phyloP scores from a whole-genome alignment of 2,329 filamentous ascomycete species.

The Laburnicola sp. region DNA sequence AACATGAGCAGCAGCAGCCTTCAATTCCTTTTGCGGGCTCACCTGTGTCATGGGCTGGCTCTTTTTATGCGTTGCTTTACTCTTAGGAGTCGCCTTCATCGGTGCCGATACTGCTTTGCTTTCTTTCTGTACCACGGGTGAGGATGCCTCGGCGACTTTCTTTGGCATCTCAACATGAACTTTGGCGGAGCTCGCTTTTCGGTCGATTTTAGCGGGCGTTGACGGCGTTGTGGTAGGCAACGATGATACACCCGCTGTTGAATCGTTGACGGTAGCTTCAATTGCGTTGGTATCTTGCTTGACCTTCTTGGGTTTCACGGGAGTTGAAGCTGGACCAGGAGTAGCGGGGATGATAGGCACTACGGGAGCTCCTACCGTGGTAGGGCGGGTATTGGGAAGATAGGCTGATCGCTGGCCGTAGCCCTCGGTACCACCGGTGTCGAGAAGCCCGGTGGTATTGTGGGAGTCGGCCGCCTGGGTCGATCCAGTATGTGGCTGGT shows the following conservation, averaged over 20 bases:
- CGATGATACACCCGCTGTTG: conserved; percentile 3
- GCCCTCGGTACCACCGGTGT: conserved; percentile 32
- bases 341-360: conserved; percentile 48
- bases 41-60: conserved; percentile 11
- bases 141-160: conserved; percentile 15
- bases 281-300: conserved; percentile 20
- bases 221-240: conserved; percentile 13
- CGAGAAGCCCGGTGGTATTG: conserved; percentile 51
- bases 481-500: conserved; percentile 36
- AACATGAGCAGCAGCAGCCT: conserved; percentile 14
- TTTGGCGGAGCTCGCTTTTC: conserved; percentile 17
- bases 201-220: conserved; percentile 26
- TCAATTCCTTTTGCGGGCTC: conserved; percentile 22
- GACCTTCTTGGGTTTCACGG: conserved; percentile 30
- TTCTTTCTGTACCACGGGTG: conserved; percentile 17
- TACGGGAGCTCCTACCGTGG: conserved; percentile 39
- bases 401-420: conserved; percentile 27
- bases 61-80: conserved; percentile 26
- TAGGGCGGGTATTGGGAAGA: conserved; percentile 38
- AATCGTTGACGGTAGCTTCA: conserved; percentile 1
- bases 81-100: conserved; percentile 24
- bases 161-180: conserved; percentile 18
- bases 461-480: conserved; percentile 49
- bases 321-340: conserved; percentile 35
- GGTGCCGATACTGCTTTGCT: conserved; percentile 19